Conservation (phyloP, 495 filamentous ascomycete genomes). For the Penicillium manginii region DNA sequence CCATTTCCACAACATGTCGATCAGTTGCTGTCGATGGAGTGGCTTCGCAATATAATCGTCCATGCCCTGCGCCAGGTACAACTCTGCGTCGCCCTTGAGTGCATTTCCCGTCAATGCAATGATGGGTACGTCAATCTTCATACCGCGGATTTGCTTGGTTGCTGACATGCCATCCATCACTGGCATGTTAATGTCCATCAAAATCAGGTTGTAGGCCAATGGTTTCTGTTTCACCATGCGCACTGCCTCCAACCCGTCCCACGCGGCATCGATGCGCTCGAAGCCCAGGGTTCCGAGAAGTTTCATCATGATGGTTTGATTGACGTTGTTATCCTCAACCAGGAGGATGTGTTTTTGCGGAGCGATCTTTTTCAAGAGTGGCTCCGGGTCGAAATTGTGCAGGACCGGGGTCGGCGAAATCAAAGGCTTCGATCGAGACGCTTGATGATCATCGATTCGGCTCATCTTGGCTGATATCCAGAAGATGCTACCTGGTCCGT, state of each 20-base stretch:
- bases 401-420: background rate
- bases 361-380: slow-evolving; percentile 34
- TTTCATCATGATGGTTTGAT: slow-evolving; percentile 65
- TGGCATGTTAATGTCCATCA: slow-evolving; percentile 75
- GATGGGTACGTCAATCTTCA: slow-evolving; percentile 57
- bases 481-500: slow-evolving; percentile 58
- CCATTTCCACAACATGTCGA: slow-evolving; percentile 43
- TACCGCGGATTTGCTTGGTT: slow-evolving; percentile 61
- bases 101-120: slow-evolving; percentile 69
- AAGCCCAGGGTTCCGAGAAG: slow-evolving; percentile 59
- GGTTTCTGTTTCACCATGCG: slow-evolving; percentile 53
- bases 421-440: background rate
- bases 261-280: slow-evolving; percentile 53
- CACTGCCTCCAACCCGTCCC: slow-evolving; percentile 62
- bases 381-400: slow-evolving; percentile 15
- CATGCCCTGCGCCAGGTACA: slow-evolving; percentile 63
- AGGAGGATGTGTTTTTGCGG: slow-evolving; percentile 55
- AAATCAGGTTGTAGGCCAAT: slow-evolving; percentile 54
- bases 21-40: slow-evolving; percentile 50
- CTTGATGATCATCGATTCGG: slow-evolving; percentile 32
- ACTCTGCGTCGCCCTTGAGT: slow-evolving; percentile 61
- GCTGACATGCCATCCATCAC: slow-evolving; percentile 69
- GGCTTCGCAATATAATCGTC: slow-evolving; percentile 66
- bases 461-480: slow-evolving; percentile 60
- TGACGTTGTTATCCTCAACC: slow-evolving; percentile 65